Evolutionary conservation across 495 filamentous ascomycete genomes (phyloP), one percentile per base, ranked within the genome.

Genomic region (Margaritispora aquatica): DNA sequence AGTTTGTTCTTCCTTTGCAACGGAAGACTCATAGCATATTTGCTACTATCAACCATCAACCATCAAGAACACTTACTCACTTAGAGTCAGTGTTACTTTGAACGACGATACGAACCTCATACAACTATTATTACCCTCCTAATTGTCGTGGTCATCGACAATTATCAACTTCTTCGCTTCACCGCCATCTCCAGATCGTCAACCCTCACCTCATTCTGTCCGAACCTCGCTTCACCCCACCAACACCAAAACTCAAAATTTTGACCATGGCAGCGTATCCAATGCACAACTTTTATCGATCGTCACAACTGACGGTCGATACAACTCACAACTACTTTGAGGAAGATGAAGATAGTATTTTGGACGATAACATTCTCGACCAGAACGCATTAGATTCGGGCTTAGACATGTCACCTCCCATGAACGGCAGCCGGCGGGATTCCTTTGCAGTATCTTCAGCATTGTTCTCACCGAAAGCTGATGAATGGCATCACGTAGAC

Each of bases 331-430:
- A 82, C 63, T 85, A 77, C 75, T 81, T 86, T 61, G 88, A 92
- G 62, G 89, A 92, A 59, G 89, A 93, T 73, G 88, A 90, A 68
- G 81, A 83, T 71, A 87, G 82, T 70, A 87, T 92, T 71, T 76
- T 95, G 63, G 90, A 95, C 74, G 88, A 93, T 47, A 86, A 88
- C 75, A 92, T 92, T 69, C 81, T 93, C 61, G 89, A 92, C 70
- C 77, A 76, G 47, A 67, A 51, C 38, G 73, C 67, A 63, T 81
- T 78, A 68, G 83, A 86, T 68, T 83, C 82, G 17, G 82, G 84
- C 31, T 75, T 90, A 64, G 85, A 88, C 63, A 82, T 90, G 73
- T 85, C 80, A 53, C 80, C 87, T 46, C 79, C 83, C 62, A 80
- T 85, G 74, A 78, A 76, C 58, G 81, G 80, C 62, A 81, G 82